Evolutionary conservation across 2,329 filamentous ascomycete species (phyloP), one percentile per base, ranked within the genome.

Genomic region (Colletotrichum destructivum): DNA sequence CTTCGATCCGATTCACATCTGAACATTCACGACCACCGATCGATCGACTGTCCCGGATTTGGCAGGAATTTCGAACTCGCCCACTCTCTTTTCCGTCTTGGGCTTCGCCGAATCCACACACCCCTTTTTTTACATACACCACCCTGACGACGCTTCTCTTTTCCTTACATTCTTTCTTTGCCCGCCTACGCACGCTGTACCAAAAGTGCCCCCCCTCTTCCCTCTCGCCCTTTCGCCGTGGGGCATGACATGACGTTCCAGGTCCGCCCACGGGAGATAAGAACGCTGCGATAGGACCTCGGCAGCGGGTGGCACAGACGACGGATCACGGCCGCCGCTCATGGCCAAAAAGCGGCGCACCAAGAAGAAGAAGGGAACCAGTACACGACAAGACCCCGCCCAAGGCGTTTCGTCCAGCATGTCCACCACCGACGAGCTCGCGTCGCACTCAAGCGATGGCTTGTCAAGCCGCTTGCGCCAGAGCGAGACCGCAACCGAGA

Each of bases 331-430:
- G 69, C 69, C 71, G 71, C 69, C 69, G 44, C 80, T 80, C 46
- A 86, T 82, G 69, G 80, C 84, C 66, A 80, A 77, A 66, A 80
- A 77, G 71, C 78, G 77, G 67, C 78, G 78, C 60, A 71, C 74
- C 42, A 78, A 78, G 69, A 79, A 76, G 71, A 74, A 74, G 69
- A 78, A 75, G 74, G 76, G 73, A 70, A 74, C 76, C 64, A 74
- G 74, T 63, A 69, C 64, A 63, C 67, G 60, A 74, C 70, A 61
- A 72, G 64, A 72, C 54, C 64, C 60, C 49, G 64, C 64, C 60
- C 70, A 69, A 46, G 72, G 72, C 64, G 70, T 62, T 35, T 60
- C 54, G 31, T 74, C 72, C 74, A 76, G 73, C 72, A 75, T 81
- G 77, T 80, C 78, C 52, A 79, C 79, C 35, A 78, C 81, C 61